Evolutionary conservation across 805 yeast genomes (phyloP), one percentile per base, ranked within the genome.

Genomic region (Lipomyces kockii): DNA sequence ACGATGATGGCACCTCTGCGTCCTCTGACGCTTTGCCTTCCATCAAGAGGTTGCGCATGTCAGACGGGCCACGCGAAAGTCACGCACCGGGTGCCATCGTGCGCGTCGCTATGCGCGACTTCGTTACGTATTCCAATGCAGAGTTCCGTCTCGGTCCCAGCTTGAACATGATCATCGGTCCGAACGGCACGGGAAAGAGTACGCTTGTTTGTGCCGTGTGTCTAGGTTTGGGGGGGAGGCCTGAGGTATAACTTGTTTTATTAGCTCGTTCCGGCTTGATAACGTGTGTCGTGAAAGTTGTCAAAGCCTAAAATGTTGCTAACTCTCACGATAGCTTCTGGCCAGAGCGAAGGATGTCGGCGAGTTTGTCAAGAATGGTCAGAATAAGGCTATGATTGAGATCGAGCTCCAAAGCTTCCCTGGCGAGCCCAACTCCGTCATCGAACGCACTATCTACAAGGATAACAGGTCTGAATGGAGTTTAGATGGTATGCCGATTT

Each of bases 151-250:
- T 94, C 64, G 89, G 94, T 0, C 97, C 98, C 0, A 83, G 88
- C 1, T 81, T 95, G 77, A 95, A 95, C 75, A 86, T 95, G 90
- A 90, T 95, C 66, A 89, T 95, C 63, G 99, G 98, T 0, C 98
- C 98, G 4, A 95, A 95, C 76, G 99, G 99, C 35, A 86, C 97
- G 0, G 99, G 99, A 6, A 95, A 95, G 75, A 87, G 94, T 51
- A 91, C 99, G 0, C 86, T 95, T 74, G 97, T 95, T 1, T 91
- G 97, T 67, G 98, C 98, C 0, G 86, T 94, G 0, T 94, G 97
- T 76, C 81, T 96, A 35, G 97, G 97, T 0, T 79, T 95, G 25
- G 93, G 89, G 1, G 98, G 98, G 1, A 86, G 84, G 74, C 84
- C 90, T 27, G 90, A 86, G 52, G 69, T 39, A 66, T 2, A 76